These are phyloP conservation scores for Phoma sp. DNA, from an alignment of 2,329 filamentous ascomycete species.

Conservation along the genomic window DNA sequence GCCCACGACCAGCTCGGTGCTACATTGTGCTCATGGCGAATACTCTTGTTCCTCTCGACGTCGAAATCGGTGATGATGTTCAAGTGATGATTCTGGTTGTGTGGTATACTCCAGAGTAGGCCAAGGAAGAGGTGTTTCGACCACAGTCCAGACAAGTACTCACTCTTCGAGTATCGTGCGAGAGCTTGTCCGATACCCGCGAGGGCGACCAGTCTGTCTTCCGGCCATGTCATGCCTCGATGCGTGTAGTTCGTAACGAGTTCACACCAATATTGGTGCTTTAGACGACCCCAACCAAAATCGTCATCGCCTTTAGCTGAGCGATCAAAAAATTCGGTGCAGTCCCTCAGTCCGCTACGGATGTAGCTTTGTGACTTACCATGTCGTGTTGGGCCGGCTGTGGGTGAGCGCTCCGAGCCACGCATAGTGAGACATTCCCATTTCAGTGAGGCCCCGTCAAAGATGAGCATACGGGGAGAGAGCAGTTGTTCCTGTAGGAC, in stretches of 20 bases:
- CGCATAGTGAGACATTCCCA: slow-evolving; percentile 22
- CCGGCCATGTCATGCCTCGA: slow-evolving; percentile 28
- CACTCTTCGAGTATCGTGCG: neutral
- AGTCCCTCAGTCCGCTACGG: neutral
- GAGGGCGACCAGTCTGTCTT: slow-evolving; percentile 28
- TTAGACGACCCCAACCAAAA: slow-evolving; percentile 8
- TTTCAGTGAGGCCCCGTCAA: slow-evolving; percentile 5
- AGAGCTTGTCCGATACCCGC: slow-evolving; percentile 21
- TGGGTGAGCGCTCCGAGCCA: slow-evolving; percentile 7
- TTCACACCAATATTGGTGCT: slow-evolving; percentile 25
- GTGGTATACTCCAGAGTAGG: neutral
- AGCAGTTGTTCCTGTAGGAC: slow-evolving; percentile 21
- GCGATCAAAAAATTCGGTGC: neutral
- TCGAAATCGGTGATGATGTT: slow-evolving; percentile 18
- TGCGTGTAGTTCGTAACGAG: slow-evolving; percentile 28
- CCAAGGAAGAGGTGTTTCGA: neutral
- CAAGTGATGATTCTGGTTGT: slow-evolving; percentile 5
- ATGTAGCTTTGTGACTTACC: neutral
- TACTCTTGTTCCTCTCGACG: slow-evolving; percentile 14
- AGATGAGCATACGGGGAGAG: slow-evolving; percentile 16
- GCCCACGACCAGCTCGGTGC: neutral
- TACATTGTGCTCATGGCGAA: neutral
- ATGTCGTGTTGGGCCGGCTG: slow-evolving; percentile 18
- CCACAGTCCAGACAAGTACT: neutral
- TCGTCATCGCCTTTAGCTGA: no score